phyloP scores from a whole-genome alignment of 257 asterid species.

The Salvia miltiorrhiza region DNA sequence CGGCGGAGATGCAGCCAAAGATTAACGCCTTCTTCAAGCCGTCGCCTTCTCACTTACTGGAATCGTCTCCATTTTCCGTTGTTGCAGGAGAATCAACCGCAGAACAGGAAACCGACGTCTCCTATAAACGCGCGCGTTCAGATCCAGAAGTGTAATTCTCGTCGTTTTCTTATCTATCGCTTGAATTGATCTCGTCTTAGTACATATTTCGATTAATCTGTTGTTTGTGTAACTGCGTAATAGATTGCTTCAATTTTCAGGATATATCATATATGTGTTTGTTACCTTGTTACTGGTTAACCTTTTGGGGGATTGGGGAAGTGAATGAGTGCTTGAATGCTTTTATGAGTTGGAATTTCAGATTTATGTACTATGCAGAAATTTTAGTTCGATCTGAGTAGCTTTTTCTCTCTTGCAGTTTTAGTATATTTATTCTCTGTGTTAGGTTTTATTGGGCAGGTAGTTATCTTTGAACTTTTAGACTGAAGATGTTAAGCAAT shows the following conservation, averaged over 20 bases:
- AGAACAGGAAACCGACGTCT: slow-evolving; percentile 38
- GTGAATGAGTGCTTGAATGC: neutral
- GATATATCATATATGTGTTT: no score
- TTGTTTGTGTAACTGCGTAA: neutral
- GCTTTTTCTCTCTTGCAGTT: neutral
- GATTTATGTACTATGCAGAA: neutral
- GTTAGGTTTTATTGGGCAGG: neutral
- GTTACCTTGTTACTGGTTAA: neutral
- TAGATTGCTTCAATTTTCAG: no score
- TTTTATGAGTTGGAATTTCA: neutral
- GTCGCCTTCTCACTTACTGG: slow-evolving; percentile 20
- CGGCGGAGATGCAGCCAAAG: slow-evolving; percentile 49
- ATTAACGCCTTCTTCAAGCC: slow-evolving; percentile 60
- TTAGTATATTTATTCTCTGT: neutral
- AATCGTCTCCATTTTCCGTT: slow-evolving; percentile 24
- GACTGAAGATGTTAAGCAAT: neutral
- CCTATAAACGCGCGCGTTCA: slow-evolving; percentile 32
- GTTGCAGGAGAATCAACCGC: neutral
- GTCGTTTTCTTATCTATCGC: no score
- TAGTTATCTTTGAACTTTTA: neutral
- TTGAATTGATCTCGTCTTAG: neutral
- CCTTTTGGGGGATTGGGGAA: neutral
- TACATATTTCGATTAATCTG: neutral
- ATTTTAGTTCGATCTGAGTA: neutral
- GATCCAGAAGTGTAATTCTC: slow-evolving; percentile 29